Percentiles rank a stretch among this genome's conserved stretches.
These are phyloP conservation scores for Diaporthe longicolla DNA, from an alignment of 2,329 filamentous ascomycete species.

Conservation along the genomic window DNA sequence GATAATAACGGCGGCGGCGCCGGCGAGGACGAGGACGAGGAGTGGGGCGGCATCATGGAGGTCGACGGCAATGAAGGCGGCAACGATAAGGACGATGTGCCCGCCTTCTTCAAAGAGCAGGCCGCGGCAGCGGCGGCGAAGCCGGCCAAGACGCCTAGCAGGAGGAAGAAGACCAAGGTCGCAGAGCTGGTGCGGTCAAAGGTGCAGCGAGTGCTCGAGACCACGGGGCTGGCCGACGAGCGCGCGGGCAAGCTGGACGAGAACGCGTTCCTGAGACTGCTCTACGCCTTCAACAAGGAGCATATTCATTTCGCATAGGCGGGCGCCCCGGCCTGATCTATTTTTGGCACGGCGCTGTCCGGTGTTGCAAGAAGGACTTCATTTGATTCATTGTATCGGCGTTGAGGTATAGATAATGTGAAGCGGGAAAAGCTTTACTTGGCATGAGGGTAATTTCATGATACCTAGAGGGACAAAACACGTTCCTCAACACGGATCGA, in stretches of 20 bases:
- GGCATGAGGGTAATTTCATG: slow-evolving; percentile 23
- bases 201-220: slow-evolving; percentile 86
- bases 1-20: slow-evolving; percentile 51
- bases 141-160: slow-evolving; percentile 72
- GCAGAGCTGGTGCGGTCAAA: slow-evolving; percentile 88
- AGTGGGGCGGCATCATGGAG: slow-evolving; percentile 65
- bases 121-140: slow-evolving; percentile 57
- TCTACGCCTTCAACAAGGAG: slow-evolving; percentile 89
- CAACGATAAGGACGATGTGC: slow-evolving; percentile 79
- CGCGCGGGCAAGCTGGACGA: slow-evolving; percentile 90
- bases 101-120: slow-evolving; percentile 84
- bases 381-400: slow-evolving; percentile 37
- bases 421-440: slow-evolving; percentile 3
- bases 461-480: slow-evolving; percentile 35
- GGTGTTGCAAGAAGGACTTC: not conserved
- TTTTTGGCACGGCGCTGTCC: not conserved
- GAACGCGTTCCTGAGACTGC: slow-evolving; percentile 87
- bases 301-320: slow-evolving; percentile 88
- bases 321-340: not conserved
- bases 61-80: slow-evolving; percentile 61
- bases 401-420: slow-evolving; percentile 32
- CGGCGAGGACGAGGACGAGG: slow-evolving; percentile 58
- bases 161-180: slow-evolving; percentile 84
- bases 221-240: slow-evolving; percentile 85
- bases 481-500: not conserved